Conservation (phyloP, 148 eudicot species). For the Vaccinium macrocarpon region DNA sequence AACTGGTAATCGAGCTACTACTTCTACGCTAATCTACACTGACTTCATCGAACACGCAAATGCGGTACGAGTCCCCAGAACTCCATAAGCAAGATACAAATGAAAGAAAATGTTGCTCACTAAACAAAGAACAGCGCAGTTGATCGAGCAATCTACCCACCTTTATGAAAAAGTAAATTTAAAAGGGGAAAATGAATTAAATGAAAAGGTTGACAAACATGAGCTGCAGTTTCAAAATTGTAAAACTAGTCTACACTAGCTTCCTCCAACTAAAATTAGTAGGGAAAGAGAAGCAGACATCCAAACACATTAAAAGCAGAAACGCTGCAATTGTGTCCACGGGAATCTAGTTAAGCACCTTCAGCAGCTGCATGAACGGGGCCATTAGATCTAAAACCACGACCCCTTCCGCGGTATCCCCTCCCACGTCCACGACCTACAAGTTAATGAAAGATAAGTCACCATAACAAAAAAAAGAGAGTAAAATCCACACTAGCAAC, state of each 20-base stretch:
- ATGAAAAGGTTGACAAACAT: conserved; percentile 14
- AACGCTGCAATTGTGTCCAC: conserved; percentile 23
- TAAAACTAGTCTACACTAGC: conserved; percentile 43
- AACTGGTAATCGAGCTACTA: not conserved
- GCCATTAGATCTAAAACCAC: conserved; percentile 64
- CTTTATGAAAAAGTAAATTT: not conserved
- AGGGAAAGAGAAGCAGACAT: conserved; percentile 45
- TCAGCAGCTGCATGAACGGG: conserved; percentile 49
- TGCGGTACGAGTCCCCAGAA: not conserved
- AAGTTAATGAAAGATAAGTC: not conserved
- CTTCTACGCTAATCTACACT: not conserved
- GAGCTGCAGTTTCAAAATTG: conserved; percentile 23
- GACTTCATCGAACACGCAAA: not conserved
- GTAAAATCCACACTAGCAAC: not conserved
- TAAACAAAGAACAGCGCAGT: not conserved
- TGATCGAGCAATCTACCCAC: not conserved
- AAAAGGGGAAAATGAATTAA: not conserved
- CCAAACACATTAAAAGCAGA: conserved; percentile 31
- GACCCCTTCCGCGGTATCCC: conserved; percentile 72
- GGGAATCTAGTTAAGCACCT: conserved; percentile 35
- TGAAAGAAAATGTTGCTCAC: conserved; percentile 1
- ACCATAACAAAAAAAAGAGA: not conserved
- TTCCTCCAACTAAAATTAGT: conserved; percentile 42
- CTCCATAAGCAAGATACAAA: not conserved
- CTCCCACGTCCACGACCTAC: conserved; percentile 77